A percentile compares a stretch with the other conserved stretches of the same genome.
Evolutionary conservation across 148 eudicot species (phyloP).

Genomic region (Agrostemma githago): DNA sequence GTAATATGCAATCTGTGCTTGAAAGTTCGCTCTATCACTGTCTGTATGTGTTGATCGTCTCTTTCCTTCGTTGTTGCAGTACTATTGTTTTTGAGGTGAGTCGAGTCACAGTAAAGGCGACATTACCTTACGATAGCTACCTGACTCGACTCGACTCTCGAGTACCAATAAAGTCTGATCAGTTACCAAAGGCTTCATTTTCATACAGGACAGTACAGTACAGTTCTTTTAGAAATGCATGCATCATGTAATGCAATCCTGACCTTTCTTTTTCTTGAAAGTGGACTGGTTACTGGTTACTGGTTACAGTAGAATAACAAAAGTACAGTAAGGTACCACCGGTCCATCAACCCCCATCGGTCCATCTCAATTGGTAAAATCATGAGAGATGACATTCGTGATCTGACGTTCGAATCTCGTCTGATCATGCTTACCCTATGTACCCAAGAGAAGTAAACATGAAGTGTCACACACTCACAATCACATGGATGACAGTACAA

Average conservation of each 20-base stretch:
- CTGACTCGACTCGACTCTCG: neutral
- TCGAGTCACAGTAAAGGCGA: too few relatives aligned
- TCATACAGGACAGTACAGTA: neutral
- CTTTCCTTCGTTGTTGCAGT: neutral
- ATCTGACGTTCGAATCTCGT: too few relatives aligned
- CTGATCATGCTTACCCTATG: too few relatives aligned
- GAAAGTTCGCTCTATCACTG: neutral
- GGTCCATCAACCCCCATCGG: too few relatives aligned
- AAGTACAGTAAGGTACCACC: too few relatives aligned
- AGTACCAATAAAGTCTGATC: neutral
- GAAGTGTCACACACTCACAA: constrained; percentile 20
- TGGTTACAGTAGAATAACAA: too few relatives aligned
- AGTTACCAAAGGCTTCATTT: neutral
- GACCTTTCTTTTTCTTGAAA: too few relatives aligned
- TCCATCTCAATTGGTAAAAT: too few relatives aligned
- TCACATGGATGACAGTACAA: neutral
- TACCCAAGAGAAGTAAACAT: neutral
- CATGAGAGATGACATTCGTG: too few relatives aligned
- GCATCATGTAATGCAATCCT: too few relatives aligned
- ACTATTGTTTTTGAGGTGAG: neutral
- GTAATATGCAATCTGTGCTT: neutral
- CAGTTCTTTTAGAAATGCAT: neutral
- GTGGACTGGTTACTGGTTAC: too few relatives aligned
- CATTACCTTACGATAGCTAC: neutral
- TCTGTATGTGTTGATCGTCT: neutral